Conservation (phyloP, 306 rosid species). For the Delonix regia region DNA sequence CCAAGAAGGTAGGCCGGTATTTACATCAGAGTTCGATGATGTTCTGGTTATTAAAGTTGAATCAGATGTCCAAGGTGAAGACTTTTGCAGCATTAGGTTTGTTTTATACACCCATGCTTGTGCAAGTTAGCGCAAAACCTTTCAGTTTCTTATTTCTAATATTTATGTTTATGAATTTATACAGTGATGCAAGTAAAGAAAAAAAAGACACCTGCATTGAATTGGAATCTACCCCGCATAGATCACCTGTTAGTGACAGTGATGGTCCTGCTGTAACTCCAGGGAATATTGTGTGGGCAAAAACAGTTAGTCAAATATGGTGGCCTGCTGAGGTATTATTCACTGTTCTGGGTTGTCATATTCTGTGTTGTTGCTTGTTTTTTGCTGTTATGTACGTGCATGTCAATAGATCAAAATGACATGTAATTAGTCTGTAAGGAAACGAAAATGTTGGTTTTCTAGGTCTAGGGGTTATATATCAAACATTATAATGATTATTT, state of each 20-base stretch:
- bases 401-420: constrained; percentile 23
- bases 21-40: constrained; percentile 46
- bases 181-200: constrained; percentile 42
- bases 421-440: background rate
- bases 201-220: constrained; percentile 24
- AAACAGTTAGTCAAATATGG: constrained; percentile 44
- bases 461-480: background rate
- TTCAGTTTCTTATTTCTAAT: background rate
- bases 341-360: constrained; percentile 1
- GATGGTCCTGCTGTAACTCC: constrained; percentile 42
- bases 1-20: constrained; percentile 41
- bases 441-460: background rate
- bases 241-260: constrained; percentile 46
- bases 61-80: constrained; percentile 39
- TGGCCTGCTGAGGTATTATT: constrained; percentile 73
- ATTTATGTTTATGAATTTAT: background rate
- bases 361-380: background rate
- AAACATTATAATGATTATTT: background rate
- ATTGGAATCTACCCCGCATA: constrained; percentile 38
- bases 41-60: constrained; percentile 40
- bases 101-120: constrained; percentile 19
- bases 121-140: constrained; percentile 29
- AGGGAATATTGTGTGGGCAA: constrained; percentile 58
- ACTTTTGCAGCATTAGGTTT: constrained; percentile 47
- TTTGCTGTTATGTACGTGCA: background rate